Evolutionary conservation across 176 grass and related monocot species (phyloP).

Genomic region (Neostapfia colusana): DNA sequence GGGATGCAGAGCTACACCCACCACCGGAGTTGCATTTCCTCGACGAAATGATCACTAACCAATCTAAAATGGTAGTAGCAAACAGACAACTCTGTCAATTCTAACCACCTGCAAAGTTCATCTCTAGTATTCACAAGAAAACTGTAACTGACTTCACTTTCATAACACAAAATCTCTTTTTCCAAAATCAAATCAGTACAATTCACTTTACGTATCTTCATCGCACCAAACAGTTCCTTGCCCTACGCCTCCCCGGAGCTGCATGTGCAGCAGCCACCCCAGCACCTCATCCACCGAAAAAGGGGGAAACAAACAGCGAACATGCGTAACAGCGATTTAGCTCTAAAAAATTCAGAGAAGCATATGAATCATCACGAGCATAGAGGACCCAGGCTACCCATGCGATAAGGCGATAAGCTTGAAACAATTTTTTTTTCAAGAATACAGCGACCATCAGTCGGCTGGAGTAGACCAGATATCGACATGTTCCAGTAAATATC

Average conservation of each 20-base stretch:
- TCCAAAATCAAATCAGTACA: neutral
- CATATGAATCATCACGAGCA: neutral
- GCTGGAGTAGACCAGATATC: neutral
- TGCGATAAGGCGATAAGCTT: neutral
- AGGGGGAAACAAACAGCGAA: neutral
- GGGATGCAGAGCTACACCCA: neutral
- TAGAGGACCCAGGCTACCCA: neutral
- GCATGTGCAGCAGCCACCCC: neutral
- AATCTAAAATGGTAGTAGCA: neutral
- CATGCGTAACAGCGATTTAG: neutral
- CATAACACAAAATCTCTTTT: neutral
- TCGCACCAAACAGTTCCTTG: neutral
- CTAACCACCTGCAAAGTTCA: neutral
- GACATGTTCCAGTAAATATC: slow-evolving; percentile 1
- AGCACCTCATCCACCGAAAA: neutral
- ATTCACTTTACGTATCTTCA: neutral
- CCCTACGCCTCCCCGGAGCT: neutral
- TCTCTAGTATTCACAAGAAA: neutral
- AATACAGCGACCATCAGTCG: neutral
- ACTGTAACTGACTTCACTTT: neutral
- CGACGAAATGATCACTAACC: neutral
- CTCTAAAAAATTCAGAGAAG: neutral
- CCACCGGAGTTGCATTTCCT: neutral
- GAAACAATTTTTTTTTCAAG: neutral
- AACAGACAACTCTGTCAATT: neutral